Conservation (phyloP, 75 land plant species). For the Sequoia sempervirens region DNA sequence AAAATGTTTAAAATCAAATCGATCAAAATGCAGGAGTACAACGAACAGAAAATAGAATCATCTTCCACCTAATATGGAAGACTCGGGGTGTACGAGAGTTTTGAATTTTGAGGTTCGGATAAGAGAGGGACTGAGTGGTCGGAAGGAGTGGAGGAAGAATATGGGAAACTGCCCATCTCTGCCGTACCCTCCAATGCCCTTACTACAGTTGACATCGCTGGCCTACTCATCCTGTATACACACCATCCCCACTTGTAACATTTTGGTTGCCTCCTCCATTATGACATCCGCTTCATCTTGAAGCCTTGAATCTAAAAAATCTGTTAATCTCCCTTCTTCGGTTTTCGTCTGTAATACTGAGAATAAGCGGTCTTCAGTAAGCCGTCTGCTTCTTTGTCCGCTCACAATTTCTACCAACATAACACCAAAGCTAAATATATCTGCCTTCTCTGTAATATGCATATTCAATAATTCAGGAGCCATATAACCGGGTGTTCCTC, state of each 20-base stretch:
- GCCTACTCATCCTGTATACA: neutral
- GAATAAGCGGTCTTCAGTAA: constrained; percentile 6
- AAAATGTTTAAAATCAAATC: no score
- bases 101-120: neutral
- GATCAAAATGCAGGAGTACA: no score
- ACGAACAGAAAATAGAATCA: neutral
- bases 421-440: constrained; percentile 24
- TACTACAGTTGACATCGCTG: neutral
- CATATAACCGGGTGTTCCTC: constrained; percentile 7
- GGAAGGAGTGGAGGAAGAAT: neutral
- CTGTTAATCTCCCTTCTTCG: constrained; percentile 4
- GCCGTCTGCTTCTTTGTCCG: constrained; percentile 13
- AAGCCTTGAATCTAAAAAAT: neutral
- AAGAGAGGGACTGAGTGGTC: neutral
- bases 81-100: neutral
- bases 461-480: constrained; percentile 3
- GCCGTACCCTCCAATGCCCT: neutral
- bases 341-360: constrained; percentile 3
- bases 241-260: neutral
- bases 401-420: constrained; percentile 14
- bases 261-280: neutral
- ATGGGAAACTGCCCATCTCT: neutral
- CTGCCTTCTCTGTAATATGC: constrained; percentile 16
- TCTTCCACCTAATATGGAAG: neutral
- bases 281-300: neutral